These are phyloP conservation scores for Ophiostoma quercus DNA, from an alignment of 2,329 filamentous ascomycete genomes.

Conservation along the genomic window DNA sequence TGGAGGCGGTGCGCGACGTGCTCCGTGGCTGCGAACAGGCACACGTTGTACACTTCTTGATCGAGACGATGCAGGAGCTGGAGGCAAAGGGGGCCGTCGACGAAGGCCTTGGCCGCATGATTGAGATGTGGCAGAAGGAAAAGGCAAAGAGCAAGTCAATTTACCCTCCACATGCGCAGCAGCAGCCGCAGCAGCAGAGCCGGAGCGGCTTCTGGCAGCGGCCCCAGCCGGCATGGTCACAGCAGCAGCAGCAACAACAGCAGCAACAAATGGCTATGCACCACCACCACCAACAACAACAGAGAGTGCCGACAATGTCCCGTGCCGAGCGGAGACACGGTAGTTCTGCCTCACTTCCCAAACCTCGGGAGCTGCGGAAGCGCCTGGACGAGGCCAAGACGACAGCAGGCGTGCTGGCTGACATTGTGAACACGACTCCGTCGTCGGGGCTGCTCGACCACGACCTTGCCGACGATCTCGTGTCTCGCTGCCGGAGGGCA, in stretches of 20 bases:
- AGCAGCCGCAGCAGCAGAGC: neutral
- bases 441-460: conserved; percentile 69
- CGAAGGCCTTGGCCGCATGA: conserved; percentile 63
- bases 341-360: conserved; percentile 49
- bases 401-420: conserved; percentile 84
- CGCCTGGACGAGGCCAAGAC: conserved; percentile 86
- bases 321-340: conserved; percentile 43
- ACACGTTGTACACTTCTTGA: conserved; percentile 76
- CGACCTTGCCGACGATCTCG: conserved; percentile 90
- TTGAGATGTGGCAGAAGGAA: conserved; percentile 86
- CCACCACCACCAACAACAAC: conserved; percentile 23
- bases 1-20: conserved; percentile 67
- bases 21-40: conserved; percentile 65
- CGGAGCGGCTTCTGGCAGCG: conserved; percentile 8
- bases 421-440: conserved; percentile 83
- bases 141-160: conserved; percentile 60
- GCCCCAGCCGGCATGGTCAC: neutral
- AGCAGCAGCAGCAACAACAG: neutral
- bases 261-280: conserved; percentile 1
- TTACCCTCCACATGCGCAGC: conserved; percentile 39
- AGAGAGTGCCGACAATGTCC: neutral
- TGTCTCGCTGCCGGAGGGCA: conserved; percentile 75
- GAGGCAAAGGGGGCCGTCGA: conserved; percentile 68
- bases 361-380: conserved; percentile 69
- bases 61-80: conserved; percentile 79